Evolutionary conservation across 1,139 yeast genomes (phyloP).

Genomic region (Keqinozyma sinolaborantium): DNA sequence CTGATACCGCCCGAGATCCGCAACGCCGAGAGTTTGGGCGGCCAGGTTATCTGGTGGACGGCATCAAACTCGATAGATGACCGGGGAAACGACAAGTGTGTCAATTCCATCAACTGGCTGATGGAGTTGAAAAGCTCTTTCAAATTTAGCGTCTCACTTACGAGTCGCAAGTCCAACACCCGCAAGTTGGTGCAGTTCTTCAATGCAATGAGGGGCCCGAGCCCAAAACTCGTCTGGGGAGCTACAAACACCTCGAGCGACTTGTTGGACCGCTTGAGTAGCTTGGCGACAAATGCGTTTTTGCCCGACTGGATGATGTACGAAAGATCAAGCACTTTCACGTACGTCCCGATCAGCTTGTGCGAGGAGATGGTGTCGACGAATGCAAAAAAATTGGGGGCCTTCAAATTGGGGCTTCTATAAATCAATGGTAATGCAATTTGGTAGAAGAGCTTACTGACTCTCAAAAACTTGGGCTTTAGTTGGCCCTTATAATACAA

Average conservation of each 20-base stretch:
- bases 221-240: constrained; percentile 93
- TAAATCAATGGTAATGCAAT: constrained; percentile 64
- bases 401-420: constrained; percentile 54
- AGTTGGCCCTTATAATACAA: constrained; percentile 31
- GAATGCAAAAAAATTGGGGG: constrained; percentile 67
- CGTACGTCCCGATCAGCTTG: constrained; percentile 40
- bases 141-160: constrained; percentile 85
- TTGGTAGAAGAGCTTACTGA: constrained; percentile 59
- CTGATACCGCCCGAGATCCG: constrained; percentile 88
- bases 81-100: constrained; percentile 82
- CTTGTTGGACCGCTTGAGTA: constrained; percentile 70
- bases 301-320: constrained; percentile 88
- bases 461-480: constrained; percentile 52
- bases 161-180: constrained; percentile 77
- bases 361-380: constrained; percentile 61
- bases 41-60: constrained; percentile 64
- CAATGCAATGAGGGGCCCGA: constrained; percentile 79
- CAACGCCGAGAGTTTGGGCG: constrained; percentile 64
- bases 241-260: constrained; percentile 71
- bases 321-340: constrained; percentile 63
- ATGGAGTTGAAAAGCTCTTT: constrained; percentile 77
- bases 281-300: constrained; percentile 81
- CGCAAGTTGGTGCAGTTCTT: constrained; percentile 63
- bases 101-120: constrained; percentile 54
- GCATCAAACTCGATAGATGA: constrained; percentile 72